Percentiles rank a stretch among this genome's conserved stretches.
These are phyloP conservation scores for Ascobolus immersus DNA, from an alignment of 495 filamentous ascomycete species.

Conservation along the genomic window DNA sequence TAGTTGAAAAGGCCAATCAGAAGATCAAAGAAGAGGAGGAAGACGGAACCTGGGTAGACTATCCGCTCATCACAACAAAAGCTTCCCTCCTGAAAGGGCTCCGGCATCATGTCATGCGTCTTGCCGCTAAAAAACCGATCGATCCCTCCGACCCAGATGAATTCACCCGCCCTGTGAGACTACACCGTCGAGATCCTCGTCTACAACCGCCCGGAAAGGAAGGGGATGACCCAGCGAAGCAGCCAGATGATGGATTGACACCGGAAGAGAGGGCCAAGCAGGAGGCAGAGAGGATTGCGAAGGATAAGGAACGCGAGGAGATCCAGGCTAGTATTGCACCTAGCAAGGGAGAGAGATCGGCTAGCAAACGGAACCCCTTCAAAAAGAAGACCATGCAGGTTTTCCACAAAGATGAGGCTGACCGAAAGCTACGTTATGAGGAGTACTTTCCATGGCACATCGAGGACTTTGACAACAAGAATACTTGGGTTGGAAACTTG, in stretches of 20 bases:
- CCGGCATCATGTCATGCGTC: slow-evolving; percentile 62
- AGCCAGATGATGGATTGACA: slow-evolving; percentile 21
- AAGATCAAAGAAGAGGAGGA: no score
- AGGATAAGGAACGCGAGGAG: slow-evolving; percentile 54
- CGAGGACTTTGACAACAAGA: slow-evolving; percentile 83
- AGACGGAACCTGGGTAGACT: slow-evolving; percentile 7
- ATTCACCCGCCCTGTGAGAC: slow-evolving; percentile 62
- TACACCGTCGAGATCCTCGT: slow-evolving; percentile 76
- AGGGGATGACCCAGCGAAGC: slow-evolving; percentile 27
- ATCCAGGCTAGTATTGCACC: slow-evolving; percentile 79
- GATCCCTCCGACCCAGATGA: slow-evolving; percentile 53
- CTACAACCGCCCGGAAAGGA: slow-evolving; percentile 32
- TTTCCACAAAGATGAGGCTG: slow-evolving; percentile 39
- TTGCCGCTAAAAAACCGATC: slow-evolving; percentile 36
- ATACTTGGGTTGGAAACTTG: slow-evolving; percentile 77
- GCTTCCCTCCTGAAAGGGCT: slow-evolving; percentile 50
- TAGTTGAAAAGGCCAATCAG: no score
- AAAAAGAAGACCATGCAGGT: slow-evolving; percentile 55
- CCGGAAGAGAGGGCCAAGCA: slow-evolving; percentile 44
- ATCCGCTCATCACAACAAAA: slow-evolving; percentile 46
- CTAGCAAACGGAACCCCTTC: slow-evolving; percentile 38
- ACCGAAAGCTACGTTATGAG: slow-evolving; percentile 75
- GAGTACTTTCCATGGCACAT: slow-evolving; percentile 89
- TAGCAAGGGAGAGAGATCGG: slow-evolving; percentile 25
- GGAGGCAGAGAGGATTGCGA: slow-evolving; percentile 43